Evolutionary conservation across 352 stramenopile genomes (phyloP).

Genomic region (Pythium rishiriense): DNA sequence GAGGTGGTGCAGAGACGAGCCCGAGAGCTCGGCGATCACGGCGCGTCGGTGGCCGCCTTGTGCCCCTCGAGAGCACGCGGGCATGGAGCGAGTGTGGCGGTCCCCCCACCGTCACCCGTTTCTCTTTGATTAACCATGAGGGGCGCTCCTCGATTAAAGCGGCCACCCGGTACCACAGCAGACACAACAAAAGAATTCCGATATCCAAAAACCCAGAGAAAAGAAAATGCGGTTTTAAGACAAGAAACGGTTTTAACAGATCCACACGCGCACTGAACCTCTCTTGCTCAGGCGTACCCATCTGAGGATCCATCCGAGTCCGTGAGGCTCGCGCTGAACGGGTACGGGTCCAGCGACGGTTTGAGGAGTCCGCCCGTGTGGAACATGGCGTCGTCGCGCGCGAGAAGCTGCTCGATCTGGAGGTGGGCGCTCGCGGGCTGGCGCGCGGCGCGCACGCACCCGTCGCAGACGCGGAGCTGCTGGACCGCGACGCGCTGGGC

Average conservation of each 20-base stretch:
- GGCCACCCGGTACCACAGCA: background rate
- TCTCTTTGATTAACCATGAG: slow-evolving; percentile 17
- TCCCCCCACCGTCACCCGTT: slow-evolving; percentile 7
- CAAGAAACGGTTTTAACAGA: background rate
- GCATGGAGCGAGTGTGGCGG: background rate
- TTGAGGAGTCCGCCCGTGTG: background rate
- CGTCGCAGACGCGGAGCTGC: slow-evolving; percentile 9
- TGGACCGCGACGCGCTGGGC: slow-evolving; percentile 2
- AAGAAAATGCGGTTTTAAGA: slow-evolving; percentile 4
- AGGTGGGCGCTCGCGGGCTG: background rate
- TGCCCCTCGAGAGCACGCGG: background rate
- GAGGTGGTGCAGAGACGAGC: background rate
- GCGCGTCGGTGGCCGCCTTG: background rate
- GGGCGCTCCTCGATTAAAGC: slow-evolving; percentile 11
- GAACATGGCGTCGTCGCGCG: background rate
- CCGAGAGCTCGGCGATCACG: background rate
- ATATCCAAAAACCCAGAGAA: background rate
- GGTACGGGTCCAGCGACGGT: background rate
- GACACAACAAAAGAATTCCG: slow-evolving; percentile 4
- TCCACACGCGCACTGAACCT: background rate
- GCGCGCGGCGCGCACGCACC: slow-evolving; percentile 4
- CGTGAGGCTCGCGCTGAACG: slow-evolving; percentile 15
- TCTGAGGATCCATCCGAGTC: slow-evolving; percentile 20
- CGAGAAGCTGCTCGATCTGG: slow-evolving; percentile 9
- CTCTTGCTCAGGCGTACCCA: background rate